Evolutionary conservation across 345 rosid genomes (phyloP).

Genomic region (Ceriops tagal): DNA sequence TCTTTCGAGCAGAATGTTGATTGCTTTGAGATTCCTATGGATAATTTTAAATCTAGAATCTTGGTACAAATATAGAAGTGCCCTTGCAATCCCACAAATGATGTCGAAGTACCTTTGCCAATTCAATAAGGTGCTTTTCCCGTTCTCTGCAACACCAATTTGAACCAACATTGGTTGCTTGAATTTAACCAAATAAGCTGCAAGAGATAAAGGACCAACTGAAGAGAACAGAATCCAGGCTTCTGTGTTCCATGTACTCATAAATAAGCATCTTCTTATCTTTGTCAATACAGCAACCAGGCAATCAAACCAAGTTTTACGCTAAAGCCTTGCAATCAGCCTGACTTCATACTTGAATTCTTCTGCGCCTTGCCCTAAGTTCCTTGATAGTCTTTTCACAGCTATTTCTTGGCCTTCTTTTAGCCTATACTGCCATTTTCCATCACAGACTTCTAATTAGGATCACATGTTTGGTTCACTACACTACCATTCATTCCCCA

Average conservation of each 20-base stretch:
- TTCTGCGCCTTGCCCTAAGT: slow-evolving; percentile 64
- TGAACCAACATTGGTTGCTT: not conserved
- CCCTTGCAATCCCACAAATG: slow-evolving; percentile 65
- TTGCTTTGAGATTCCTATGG: slow-evolving; percentile 56
- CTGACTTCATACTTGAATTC: slow-evolving; percentile 85
- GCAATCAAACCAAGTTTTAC: slow-evolving; percentile 70
- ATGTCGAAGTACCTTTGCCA: slow-evolving; percentile 49
- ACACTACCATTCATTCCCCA: not conserved
- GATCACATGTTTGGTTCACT: not conserved
- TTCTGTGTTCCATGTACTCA: slow-evolving; percentile 76
- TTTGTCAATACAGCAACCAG: slow-evolving; percentile 61
- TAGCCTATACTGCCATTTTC: slow-evolving; percentile 48
- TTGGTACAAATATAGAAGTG: slow-evolving; percentile 71
- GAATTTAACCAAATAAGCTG: not conserved
- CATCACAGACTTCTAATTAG: not conserved
- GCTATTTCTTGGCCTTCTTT: slow-evolving; percentile 66
- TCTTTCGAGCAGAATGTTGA: slow-evolving; percentile 36
- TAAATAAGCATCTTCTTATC: slow-evolving; percentile 77
- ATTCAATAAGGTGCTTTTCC: not conserved
- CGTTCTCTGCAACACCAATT: too few relatives aligned
- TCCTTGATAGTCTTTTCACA: slow-evolving; percentile 70
- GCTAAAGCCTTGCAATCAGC: slow-evolving; percentile 78
- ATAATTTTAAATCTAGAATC: slow-evolving; percentile 79
- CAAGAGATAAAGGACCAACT: slow-evolving; percentile 34
- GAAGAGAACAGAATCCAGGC: slow-evolving; percentile 69